A percentile compares a stretch with the other conserved stretches of the same genome.
phyloP scores from a whole-genome alignment of 75 land plant species.

The Cryptomeria japonica region DNA sequence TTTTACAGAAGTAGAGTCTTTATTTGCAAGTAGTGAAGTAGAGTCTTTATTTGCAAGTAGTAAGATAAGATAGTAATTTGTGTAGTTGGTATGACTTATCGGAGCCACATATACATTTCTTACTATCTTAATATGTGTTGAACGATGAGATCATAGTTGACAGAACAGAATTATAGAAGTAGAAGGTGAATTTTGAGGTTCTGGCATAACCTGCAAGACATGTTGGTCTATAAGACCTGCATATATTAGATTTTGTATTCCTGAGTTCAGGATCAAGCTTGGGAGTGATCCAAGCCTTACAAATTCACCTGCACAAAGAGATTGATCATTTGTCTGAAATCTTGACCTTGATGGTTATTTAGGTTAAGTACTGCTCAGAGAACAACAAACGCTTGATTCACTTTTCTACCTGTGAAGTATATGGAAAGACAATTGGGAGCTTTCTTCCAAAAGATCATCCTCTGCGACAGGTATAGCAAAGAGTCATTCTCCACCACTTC shows the following conservation, averaged over 20 bases:
- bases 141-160: neutral
- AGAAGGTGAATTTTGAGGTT: too few species aligned
- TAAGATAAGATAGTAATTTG: neutral
- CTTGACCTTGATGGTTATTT: neutral
- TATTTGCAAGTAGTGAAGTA: neutral
- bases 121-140: neutral
- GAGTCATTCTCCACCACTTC: neutral
- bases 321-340: neutral
- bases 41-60: neutral
- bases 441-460: constrained; percentile 88
- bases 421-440: constrained; percentile 93
- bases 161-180: neutral
- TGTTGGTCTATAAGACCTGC: neutral
- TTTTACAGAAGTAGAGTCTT: neutral
- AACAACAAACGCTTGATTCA: constrained; percentile 88
- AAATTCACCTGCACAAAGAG: neutral
- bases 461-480: constrained; percentile 50
- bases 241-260: neutral
- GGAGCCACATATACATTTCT: neutral
- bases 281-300: neutral
- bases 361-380: constrained; percentile 86
- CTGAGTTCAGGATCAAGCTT: neutral
- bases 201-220: neutral
- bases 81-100: neutral
- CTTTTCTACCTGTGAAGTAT: constrained; percentile 97